These are phyloP conservation scores for Ligustrum vulgare DNA, from an alignment of 257 asterid species.

Conservation along the genomic window DNA sequence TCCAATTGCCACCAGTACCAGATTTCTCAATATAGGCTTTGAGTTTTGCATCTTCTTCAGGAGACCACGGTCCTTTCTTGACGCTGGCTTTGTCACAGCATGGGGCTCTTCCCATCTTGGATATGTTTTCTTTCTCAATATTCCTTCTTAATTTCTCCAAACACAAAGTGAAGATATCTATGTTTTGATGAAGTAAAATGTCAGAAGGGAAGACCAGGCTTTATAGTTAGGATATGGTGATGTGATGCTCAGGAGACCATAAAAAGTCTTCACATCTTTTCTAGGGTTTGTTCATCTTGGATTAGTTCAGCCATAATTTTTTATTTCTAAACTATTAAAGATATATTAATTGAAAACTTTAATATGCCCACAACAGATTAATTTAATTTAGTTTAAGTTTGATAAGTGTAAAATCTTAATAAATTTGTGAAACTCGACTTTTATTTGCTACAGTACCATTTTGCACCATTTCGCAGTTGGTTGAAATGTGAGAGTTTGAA, in stretches of 20 bases:
- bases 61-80: slow-evolving; percentile 96
- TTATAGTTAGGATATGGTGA: slow-evolving; percentile 71
- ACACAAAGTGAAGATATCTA: slow-evolving; percentile 4
- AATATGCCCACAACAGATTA: too few relatives aligned
- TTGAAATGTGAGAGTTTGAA: too few relatives aligned
- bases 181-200: slow-evolving; percentile 35
- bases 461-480: too few relatives aligned
- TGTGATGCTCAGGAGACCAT: slow-evolving; percentile 55
- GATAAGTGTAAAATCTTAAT: background rate
- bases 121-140: background rate
- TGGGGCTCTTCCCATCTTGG: slow-evolving; percentile 94
- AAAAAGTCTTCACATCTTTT: slow-evolving; percentile 45
- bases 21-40: slow-evolving; percentile 73
- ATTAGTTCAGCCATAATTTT: slow-evolving; percentile 53
- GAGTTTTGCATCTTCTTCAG: slow-evolving; percentile 91
- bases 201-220: slow-evolving; percentile 61
- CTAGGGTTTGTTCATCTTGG: slow-evolving; percentile 76
- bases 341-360: background rate
- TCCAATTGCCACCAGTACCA: slow-evolving; percentile 94
- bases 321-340: slow-evolving; percentile 8
- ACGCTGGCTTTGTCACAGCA: slow-evolving; percentile 94
- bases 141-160: slow-evolving; percentile 1
- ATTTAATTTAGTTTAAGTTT: too few relatives aligned
- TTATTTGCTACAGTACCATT: background rate
- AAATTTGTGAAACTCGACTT: background rate